Evolutionary conservation across 148 eudicot genomes (phyloP), one percentile per base, ranked within the genome.

Genomic region (Cornus controversa): DNA sequence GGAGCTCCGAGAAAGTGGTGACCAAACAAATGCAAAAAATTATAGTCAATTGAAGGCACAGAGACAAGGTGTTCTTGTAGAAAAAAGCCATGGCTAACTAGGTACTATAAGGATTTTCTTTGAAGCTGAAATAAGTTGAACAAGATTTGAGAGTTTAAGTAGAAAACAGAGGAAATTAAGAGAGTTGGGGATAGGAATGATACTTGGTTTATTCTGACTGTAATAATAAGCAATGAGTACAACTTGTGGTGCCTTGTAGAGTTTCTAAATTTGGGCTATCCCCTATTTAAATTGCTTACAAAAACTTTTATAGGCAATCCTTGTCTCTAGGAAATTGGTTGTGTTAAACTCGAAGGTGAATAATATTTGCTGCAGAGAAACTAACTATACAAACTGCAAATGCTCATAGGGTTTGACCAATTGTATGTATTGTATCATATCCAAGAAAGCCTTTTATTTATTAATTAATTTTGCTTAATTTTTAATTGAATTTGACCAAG

Each of bases 1-100:
- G 66, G 10, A 80, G 78, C 70, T 73, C 70, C 0, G 82, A 77
- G 25, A 57, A 75, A 60, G 20, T 29, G n/a, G 66, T 64, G 10
- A 36, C 73, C 18, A 72, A 25, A 72, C 29, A 50, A 8, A 22
- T 26, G 40, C 75, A 72, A 6, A 53, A 26, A 26, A 57, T 5
- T 50, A 5, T 45, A 78, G 15, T 36, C 22, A 69, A 66, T 50
- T 20, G 42, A 10, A 74, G 23, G 24, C 24, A 60, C 23, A n/a
- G 6, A 18, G 64, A 18, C 64, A 60, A 50, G 5, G 57, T 60
- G 23, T 60, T 60, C 64, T 60, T 60, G 25, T 60, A 14, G 23
- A 60, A 60, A 4, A 18, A 18, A 60, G 57, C 57, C 64, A 60
- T 18, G 24, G 23, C n/a, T 9, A 57, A 57, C 57, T 9, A 50